Base-by-base conservation (phyloP, 1,139 yeast genomes). In the Candida albicans region DNA sequence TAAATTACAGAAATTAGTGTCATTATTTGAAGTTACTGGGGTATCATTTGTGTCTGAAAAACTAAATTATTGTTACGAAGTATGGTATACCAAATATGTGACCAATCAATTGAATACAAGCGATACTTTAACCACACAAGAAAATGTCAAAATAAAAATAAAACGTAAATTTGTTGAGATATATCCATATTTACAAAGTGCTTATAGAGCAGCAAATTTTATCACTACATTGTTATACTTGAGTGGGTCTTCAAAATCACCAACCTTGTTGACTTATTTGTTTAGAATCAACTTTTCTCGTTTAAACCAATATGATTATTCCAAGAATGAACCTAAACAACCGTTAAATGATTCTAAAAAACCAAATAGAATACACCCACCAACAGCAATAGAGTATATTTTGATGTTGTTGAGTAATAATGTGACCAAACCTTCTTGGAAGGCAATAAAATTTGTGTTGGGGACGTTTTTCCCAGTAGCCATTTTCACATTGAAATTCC, bases 381-480 rank as follows among this genome's bases (percentile, higher is more conserved):
- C 77, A n/a, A 69, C 79, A 7, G 65, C 70, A n/a, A 61, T 70
- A n/a, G 82, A 80, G 48, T 65, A 68, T 14, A 33, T 79, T 1
- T 50, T 69, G 36, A 58, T 58, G 35, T 51, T 67, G 3, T 40
- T 70, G 7, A 60, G 67, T 10, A 54, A 56, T 2, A 59, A 59
- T 28, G 54, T 74, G 28, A 59, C 75, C 4, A 55, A 53, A 22
- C 84, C 84, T 2, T 43, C 75, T 1, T 67, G 75, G 63, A 64
- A 57, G 33, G 40, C 68, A 1, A 48, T 73, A 4, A 65, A 74
- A 31, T 59, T 71, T 12, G 43, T 73, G 1, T 65, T 78, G 25
- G 82, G 78, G 27, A 79, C 79, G 1, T 70, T 87, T 28, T 81
- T 93, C 66, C 98, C 98, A 0, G 76, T 87, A 0, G 88, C 96